phyloP scores from a whole-genome alignment of 1,284 basidiomycete species.

The Phellopilus nigrolimitatus region DNA sequence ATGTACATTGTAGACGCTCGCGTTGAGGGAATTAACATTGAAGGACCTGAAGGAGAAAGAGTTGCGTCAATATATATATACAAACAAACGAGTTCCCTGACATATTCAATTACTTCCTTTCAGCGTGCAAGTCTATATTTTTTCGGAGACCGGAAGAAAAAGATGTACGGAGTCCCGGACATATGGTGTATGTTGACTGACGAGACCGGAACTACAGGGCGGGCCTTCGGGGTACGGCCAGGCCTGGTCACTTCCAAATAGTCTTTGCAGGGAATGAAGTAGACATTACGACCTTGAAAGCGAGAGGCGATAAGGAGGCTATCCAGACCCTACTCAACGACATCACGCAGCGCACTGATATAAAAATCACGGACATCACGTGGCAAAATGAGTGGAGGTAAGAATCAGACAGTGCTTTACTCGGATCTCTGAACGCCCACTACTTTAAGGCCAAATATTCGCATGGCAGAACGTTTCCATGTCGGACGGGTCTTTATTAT shows the following conservation, averaged over 20 bases:
- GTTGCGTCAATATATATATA: slow-evolving; percentile 25
- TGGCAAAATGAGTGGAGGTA: slow-evolving; percentile 30
- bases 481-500: slow-evolving; percentile 34
- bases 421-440: too few species aligned
- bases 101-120: too few species aligned
- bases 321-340: slow-evolving; percentile 26
- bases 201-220: neutral
- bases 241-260: neutral
- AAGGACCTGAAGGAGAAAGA: slow-evolving; percentile 26
- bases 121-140: slow-evolving; percentile 23
- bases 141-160: slow-evolving; percentile 29
- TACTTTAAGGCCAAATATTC: slow-evolving; percentile 32
- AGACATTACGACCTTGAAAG: slow-evolving; percentile 19
- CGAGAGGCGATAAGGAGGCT: slow-evolving; percentile 15
- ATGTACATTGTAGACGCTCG: slow-evolving; percentile 40
- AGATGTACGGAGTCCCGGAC: neutral
- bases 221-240: neutral
- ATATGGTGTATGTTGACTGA: neutral
- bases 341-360: slow-evolving; percentile 29
- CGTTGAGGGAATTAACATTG: too few species aligned
- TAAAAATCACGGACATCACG: slow-evolving; percentile 32
- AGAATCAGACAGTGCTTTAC: neutral
- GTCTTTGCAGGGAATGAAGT: slow-evolving; percentile 17
- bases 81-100: neutral
- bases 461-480: slow-evolving; percentile 34